These are phyloP conservation scores for Gnomoniopsis smithogilvyi DNA, from an alignment of 2,329 filamentous ascomycete species.

Conservation along the genomic window DNA sequence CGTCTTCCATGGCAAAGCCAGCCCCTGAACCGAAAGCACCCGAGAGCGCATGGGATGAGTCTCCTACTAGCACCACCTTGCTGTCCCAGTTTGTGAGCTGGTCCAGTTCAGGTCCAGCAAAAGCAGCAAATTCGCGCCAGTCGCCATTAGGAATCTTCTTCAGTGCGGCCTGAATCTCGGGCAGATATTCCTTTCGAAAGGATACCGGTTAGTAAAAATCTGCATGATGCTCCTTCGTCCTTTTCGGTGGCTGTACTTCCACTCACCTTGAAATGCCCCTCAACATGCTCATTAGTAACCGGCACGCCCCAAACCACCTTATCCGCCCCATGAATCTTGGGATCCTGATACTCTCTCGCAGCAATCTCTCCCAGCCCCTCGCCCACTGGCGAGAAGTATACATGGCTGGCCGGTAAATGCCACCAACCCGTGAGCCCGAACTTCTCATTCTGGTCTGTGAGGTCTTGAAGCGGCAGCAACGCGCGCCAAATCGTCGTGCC, in stretches of 20 bases:
- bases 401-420: conserved; percentile 38
- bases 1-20: conserved; percentile 34
- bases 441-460: conserved; percentile 28
- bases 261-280: conserved; percentile 33
- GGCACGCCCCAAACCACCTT: conserved; percentile 35
- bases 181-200: conserved; percentile 11
- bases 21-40: conserved; percentile 39
- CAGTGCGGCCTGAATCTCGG: conserved; percentile 6
- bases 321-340: conserved; percentile 26
- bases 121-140: conserved; percentile 26
- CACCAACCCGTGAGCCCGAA: conserved; percentile 37
- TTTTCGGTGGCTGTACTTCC: no score
- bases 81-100: conserved; percentile 26
- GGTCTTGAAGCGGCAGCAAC: conserved; percentile 34
- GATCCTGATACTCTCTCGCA: conserved; percentile 31
- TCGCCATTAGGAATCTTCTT: conserved; percentile 3
- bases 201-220: neutral
- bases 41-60: conserved; percentile 52
- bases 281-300: conserved; percentile 32
- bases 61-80: conserved; percentile 49
- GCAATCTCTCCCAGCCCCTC: conserved; percentile 38
- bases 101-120: conserved; percentile 28
- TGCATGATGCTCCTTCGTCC: no score
- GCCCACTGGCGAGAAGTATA: conserved; percentile 39
- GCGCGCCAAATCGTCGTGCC: conserved; percentile 47